These are phyloP conservation scores for Dendrobium officinale DNA, from an alignment of 106 monocot genomes.

Conservation along the genomic window DNA sequence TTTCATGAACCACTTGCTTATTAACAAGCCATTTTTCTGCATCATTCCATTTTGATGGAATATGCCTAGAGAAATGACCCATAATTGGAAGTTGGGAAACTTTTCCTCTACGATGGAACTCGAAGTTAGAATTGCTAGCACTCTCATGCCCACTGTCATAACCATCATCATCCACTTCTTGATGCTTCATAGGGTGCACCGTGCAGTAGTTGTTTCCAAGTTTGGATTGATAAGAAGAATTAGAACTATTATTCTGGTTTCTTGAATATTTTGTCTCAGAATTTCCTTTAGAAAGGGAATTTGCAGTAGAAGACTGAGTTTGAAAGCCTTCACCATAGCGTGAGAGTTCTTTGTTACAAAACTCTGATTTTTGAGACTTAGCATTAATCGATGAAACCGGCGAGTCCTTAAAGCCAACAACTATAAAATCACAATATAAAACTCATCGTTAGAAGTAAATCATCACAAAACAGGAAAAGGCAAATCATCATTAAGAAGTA, in stretches of 20 bases:
- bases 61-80: slow-evolving; percentile 40
- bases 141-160: slow-evolving; percentile 50
- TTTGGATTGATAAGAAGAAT: slow-evolving; percentile 16
- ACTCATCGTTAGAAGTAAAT: neutral
- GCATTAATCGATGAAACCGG: neutral
- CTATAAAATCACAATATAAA: neutral
- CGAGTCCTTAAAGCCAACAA: neutral
- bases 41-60: slow-evolving; percentile 97
- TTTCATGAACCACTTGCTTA: slow-evolving; percentile 31
- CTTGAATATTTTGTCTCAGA: neutral
- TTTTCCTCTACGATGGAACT: slow-evolving; percentile 60
- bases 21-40: slow-evolving; percentile 81
- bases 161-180: slow-evolving; percentile 32
- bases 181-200: slow-evolving; percentile 29
- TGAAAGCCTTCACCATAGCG: slow-evolving; percentile 3
- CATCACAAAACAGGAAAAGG: neutral
- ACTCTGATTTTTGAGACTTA: slow-evolving; percentile 4
- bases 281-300: slow-evolving; percentile 8
- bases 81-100: slow-evolving; percentile 4
- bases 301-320: neutral
- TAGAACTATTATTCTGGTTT: slow-evolving; percentile 11
- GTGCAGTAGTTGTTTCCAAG: slow-evolving; percentile 13
- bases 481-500: too few species aligned
- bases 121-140: slow-evolving; percentile 45
- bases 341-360: neutral